Conservation (phyloP, 2,329 filamentous ascomycete species). For the Cladorrhinum sp. region DNA sequence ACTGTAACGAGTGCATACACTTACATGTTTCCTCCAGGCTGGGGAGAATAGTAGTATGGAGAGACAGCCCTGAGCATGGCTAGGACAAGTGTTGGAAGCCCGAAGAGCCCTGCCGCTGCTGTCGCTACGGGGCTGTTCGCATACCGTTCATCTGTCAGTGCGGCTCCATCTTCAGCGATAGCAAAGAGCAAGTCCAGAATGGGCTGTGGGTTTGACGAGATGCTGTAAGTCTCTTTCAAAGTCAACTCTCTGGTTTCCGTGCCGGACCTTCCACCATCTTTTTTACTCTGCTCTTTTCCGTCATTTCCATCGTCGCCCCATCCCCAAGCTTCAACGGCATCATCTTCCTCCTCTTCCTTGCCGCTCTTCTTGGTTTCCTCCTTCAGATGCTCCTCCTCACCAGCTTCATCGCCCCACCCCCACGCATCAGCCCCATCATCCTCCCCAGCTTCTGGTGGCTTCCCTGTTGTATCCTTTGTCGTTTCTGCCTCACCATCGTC, state of each 20-base stretch:
- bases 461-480: conserved; percentile 22
- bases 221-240: conserved; percentile 79
- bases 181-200: conserved; percentile 65
- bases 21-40: conserved; percentile 63
- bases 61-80: conserved; percentile 79
- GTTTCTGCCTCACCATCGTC: conserved; percentile 60
- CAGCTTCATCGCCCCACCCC: conserved; percentile 33
- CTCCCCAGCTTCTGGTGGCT: conserved; percentile 29
- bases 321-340: conserved; percentile 39
- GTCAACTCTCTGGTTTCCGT: conserved; percentile 62
- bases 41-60: conserved; percentile 66
- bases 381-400: conserved; percentile 15
- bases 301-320: conserved; percentile 60
- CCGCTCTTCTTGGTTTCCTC: conserved; percentile 22
- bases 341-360: conserved; percentile 33
- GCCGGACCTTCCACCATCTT: conserved; percentile 19
- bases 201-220: conserved; percentile 81
- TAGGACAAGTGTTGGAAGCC: conserved; percentile 67
- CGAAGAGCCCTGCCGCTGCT: conserved; percentile 67
- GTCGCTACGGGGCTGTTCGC: conserved; percentile 59
- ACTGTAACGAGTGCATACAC: conserved; percentile 24
- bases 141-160: conserved; percentile 49
- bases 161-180: conserved; percentile 59
- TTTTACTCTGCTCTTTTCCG: conserved; percentile 32
- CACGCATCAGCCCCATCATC: conserved; percentile 38